These are phyloP conservation scores for Serpula lacrymans DNA, from an alignment of 768 basidiomycete genomes.

Conservation along the genomic window DNA sequence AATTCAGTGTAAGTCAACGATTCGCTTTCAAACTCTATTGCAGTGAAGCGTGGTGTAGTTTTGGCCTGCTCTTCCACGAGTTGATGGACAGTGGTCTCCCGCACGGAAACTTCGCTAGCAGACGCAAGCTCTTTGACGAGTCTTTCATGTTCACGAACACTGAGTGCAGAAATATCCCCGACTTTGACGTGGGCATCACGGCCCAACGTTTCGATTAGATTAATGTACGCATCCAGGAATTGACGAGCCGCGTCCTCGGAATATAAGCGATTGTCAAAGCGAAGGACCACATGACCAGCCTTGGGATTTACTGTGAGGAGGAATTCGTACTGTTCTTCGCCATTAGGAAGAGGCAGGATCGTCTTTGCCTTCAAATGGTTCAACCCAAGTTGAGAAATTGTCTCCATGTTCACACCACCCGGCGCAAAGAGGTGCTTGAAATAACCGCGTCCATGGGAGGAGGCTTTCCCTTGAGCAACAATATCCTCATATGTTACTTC, in stretches of 20 bases:
- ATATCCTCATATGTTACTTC: slow-evolving; percentile 30
- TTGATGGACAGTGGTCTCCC: slow-evolving; percentile 10
- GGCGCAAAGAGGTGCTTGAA: slow-evolving; percentile 29
- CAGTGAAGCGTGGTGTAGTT: slow-evolving; percentile 19
- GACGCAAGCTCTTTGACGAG: slow-evolving; percentile 25
- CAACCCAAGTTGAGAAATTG: slow-evolving; percentile 17
- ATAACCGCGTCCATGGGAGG: slow-evolving; percentile 22
- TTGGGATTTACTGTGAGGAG: slow-evolving; percentile 22
- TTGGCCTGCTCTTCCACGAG: slow-evolving; percentile 11
- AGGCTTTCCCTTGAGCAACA: slow-evolving; percentile 21
- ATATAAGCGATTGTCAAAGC: slow-evolving; percentile 26
- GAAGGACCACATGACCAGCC: slow-evolving; percentile 21
- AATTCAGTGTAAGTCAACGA: slow-evolving; percentile 29
- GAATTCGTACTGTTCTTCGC: slow-evolving; percentile 22
- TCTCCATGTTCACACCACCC: slow-evolving; percentile 25
- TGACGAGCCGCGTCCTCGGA: slow-evolving; percentile 25
- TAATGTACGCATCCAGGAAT: slow-evolving; percentile 26
- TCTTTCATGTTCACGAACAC: slow-evolving; percentile 8
- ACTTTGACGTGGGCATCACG: slow-evolving; percentile 8
- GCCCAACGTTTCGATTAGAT: slow-evolving; percentile 21
- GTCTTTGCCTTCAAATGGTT: no score
- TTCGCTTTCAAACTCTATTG: slow-evolving; percentile 27
- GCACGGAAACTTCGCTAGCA: slow-evolving; percentile 7
- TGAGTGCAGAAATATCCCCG: slow-evolving; percentile 11
- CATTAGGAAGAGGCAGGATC: slow-evolving; percentile 23